These are phyloP conservation scores for Paramyrothecium roridum DNA, from an alignment of 2,329 filamentous ascomycete genomes.

Conservation along the genomic window DNA sequence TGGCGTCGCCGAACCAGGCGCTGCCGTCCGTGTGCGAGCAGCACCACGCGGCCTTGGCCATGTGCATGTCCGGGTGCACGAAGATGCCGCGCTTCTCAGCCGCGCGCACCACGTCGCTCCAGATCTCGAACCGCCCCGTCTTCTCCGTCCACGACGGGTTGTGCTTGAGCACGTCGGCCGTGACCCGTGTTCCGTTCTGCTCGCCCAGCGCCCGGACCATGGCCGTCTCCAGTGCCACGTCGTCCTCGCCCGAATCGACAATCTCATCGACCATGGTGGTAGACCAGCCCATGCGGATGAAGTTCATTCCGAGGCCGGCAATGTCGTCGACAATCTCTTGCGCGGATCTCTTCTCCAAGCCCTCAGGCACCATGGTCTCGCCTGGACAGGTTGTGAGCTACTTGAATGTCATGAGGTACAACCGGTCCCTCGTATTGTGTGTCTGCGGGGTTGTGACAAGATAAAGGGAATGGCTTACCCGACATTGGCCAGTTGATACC, in stretches of 20 bases:
- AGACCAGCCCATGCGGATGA: conserved; percentile 52
- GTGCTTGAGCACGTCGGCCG: conserved; percentile 41
- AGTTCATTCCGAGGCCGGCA: conserved; percentile 50
- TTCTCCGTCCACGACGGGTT: conserved; percentile 37
- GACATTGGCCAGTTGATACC: conserved; percentile 13
- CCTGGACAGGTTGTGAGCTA: conserved; percentile 19
- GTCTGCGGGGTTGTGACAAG: neutral
- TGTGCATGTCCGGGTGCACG: conserved; percentile 37
- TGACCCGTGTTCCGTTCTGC: conserved; percentile 43
- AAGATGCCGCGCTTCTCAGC: conserved; percentile 26
- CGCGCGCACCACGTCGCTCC: conserved; percentile 9
- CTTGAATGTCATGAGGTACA: neutral
- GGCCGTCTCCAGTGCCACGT: conserved; percentile 33
- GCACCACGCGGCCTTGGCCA: conserved; percentile 39
- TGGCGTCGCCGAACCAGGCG: conserved; percentile 52
- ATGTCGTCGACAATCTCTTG: conserved; percentile 45
- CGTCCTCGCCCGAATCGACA: conserved; percentile 31
- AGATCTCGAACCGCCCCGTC: conserved; percentile 13
- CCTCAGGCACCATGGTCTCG: conserved; percentile 55
- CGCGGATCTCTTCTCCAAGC: conserved; percentile 50
- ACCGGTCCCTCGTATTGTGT: too few species aligned
- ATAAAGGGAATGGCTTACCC: conserved; percentile 1
- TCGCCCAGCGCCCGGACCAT: conserved; percentile 38
- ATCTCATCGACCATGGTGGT: conserved; percentile 54
- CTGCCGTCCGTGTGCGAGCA: conserved; percentile 48